A percentile compares a stretch with the other conserved stretches of the same genome.
Evolutionary conservation across 2,329 filamentous ascomycete genomes (phyloP).

Genomic region (Polytolypa hystricis): DNA sequence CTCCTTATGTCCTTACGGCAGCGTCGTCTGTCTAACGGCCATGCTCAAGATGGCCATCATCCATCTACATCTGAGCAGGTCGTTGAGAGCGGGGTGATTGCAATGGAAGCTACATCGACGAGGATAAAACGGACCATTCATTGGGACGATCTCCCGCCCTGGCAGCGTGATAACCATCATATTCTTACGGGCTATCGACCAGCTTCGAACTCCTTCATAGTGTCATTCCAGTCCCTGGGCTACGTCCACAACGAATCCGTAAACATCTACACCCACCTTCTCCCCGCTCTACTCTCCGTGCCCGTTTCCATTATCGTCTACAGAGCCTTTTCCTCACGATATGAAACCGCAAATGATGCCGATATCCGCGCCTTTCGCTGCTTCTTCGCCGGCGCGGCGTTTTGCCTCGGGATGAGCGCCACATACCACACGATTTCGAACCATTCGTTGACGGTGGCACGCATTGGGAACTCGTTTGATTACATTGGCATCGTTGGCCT

Average conservation of each 20-base stretch:
- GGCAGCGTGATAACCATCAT: slow-evolving; percentile 57
- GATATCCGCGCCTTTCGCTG: slow-evolving; percentile 65
- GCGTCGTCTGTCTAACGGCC: too few species aligned
- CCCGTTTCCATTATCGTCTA: slow-evolving; percentile 44
- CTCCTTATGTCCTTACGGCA: neutral
- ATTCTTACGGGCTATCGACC: slow-evolving; percentile 57
- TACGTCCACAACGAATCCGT: slow-evolving; percentile 60
- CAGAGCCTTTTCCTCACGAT: slow-evolving; percentile 51
- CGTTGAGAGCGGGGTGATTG: too few species aligned
- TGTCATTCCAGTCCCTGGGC: slow-evolving; percentile 46
- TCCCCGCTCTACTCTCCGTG: slow-evolving; percentile 54
- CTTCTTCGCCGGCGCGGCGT: slow-evolving; percentile 65
- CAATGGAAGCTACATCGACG: too few species aligned
- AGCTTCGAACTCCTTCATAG: slow-evolving; percentile 48
- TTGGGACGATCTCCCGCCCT: slow-evolving; percentile 42
- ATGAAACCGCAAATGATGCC: slow-evolving; percentile 46
- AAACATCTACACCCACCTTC: slow-evolving; percentile 61
- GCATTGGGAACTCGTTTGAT: slow-evolving; percentile 84
- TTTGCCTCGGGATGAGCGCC: slow-evolving; percentile 70
- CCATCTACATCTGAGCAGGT: too few species aligned
- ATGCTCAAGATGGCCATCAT: too few species aligned
- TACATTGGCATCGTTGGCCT: slow-evolving; percentile 88
- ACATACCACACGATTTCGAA: slow-evolving; percentile 78
- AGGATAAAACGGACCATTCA: slow-evolving; percentile 32
- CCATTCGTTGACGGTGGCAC: slow-evolving; percentile 66